These are phyloP conservation scores for Coix lacrymajobi DNA, from an alignment of 176 grass and related monocot species.

Conservation along the genomic window DNA sequence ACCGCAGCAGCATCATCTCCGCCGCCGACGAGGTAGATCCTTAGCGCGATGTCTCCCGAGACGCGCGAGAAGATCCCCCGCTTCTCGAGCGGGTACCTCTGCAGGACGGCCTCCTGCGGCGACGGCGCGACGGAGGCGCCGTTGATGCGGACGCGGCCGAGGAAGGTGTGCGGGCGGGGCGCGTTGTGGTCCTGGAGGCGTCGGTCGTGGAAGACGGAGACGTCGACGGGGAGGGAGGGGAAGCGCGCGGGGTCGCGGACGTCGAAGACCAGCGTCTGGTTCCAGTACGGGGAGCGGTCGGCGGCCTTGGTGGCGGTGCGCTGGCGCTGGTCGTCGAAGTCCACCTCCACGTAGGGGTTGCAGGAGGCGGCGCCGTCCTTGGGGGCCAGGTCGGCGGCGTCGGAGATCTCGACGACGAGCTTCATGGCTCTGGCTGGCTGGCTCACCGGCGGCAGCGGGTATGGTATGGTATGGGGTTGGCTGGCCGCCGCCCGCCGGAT, in stretches of 20 bases:
- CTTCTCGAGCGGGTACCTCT: constrained; percentile 77
- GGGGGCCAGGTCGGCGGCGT: constrained; percentile 51
- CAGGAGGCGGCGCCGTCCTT: constrained; percentile 55
- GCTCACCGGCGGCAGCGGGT: no score
- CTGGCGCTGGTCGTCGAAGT: constrained; percentile 53
- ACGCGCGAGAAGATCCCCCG: constrained; percentile 66
- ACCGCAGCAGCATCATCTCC: not conserved
- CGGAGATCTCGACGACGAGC: constrained; percentile 68
- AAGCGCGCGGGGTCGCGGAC: constrained; percentile 35
- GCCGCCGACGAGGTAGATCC: constrained; percentile 20
- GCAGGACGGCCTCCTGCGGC: constrained; percentile 27
- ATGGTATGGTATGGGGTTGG: no score
- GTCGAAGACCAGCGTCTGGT: constrained; percentile 59
- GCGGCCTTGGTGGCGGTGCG: constrained; percentile 51
- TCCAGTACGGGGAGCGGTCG: constrained; percentile 55
- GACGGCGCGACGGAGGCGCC: constrained; percentile 36
- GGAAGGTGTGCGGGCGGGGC: constrained; percentile 34
- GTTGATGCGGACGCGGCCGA: constrained; percentile 64
- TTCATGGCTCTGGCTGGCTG: constrained; percentile 42
- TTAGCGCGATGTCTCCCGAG: constrained; percentile 71
- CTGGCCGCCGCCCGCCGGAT: no score
- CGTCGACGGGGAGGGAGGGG: constrained; percentile 18
- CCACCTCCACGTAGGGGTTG: constrained; percentile 67
- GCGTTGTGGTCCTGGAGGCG: constrained; percentile 21
- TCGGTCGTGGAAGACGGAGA: constrained; percentile 57